Evolutionary conservation across 2,329 filamentous ascomycete genomes (phyloP).

Genomic region (Beauveria medogensis): DNA sequence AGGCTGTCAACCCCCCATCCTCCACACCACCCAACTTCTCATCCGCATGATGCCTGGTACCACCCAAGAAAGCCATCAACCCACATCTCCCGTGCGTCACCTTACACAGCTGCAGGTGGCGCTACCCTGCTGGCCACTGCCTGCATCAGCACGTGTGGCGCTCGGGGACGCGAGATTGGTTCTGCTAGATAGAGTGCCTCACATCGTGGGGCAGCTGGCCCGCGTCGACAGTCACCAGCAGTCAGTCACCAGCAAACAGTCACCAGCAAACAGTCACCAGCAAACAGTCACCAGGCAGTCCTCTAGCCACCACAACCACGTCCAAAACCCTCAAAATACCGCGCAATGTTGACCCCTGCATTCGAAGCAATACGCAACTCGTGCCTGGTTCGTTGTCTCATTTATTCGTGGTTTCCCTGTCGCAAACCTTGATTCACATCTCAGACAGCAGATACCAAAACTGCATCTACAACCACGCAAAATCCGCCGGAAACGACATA

Average conservation of each 20-base stretch:
- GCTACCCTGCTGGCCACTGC: neutral
- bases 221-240: neutral
- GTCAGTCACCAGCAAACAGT: neutral
- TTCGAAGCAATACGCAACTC: neutral
- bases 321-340: neutral
- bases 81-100: neutral
- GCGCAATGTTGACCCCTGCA: neutral
- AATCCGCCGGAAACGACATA: conserved; percentile 1
- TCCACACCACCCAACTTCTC: neutral
- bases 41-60: conserved; percentile 4
- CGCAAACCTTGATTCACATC: neutral
- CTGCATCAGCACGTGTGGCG: conserved; percentile 7
- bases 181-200: conserved; percentile 6
- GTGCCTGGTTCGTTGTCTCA: no score
- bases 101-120: neutral
- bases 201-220: conserved; percentile 1
- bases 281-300: no score
- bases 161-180: conserved; percentile 8
- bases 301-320: neutral
- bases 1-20: neutral
- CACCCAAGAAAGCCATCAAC: neutral
- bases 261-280: neutral
- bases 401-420: neutral
- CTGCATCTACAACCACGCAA: neutral
- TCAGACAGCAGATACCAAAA: neutral